phyloP scores from a whole-genome alignment of 495 filamentous ascomycete species.

The Penicillium ochrochloron region DNA sequence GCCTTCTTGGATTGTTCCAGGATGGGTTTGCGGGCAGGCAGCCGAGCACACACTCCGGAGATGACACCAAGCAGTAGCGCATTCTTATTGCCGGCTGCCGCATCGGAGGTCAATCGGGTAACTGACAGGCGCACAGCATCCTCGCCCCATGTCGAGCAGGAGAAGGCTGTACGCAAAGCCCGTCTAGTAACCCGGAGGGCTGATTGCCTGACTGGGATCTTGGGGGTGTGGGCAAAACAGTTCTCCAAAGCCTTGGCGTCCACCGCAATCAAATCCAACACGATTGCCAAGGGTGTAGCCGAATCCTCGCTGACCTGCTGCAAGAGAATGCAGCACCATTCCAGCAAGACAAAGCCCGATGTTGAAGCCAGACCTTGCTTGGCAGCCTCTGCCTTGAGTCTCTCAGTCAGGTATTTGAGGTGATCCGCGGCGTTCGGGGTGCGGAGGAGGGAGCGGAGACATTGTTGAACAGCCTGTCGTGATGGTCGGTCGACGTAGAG shows the following conservation, averaged over 20 bases:
- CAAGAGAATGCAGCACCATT: conserved; percentile 82
- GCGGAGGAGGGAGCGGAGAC: conserved; percentile 67
- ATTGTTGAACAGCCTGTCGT: conserved; percentile 76
- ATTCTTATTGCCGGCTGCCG: conserved; percentile 66
- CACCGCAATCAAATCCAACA: conserved; percentile 62
- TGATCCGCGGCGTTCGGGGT: conserved; percentile 52
- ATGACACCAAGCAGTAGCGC: conserved; percentile 80
- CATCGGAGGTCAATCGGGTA: conserved; percentile 63
- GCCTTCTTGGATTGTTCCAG: conserved; percentile 68
- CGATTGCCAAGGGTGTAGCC: conserved; percentile 66
- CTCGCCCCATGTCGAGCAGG: conserved; percentile 57
- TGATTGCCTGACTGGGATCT: conserved; percentile 61
- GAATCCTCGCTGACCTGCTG: conserved; percentile 58
- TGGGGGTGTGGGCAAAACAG: conserved; percentile 67
- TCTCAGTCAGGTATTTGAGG: conserved; percentile 63
- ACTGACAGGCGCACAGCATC: conserved; percentile 67
- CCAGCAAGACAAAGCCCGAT: conserved; percentile 85
- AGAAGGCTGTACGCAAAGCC: conserved; percentile 71
- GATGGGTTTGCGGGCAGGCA: conserved; percentile 58
- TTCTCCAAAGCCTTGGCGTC: conserved; percentile 75
- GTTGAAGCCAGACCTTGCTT: conserved; percentile 76
- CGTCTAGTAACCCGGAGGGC: conserved; percentile 75
- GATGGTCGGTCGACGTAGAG: conserved; percentile 86
- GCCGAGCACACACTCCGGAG: conserved; percentile 79
- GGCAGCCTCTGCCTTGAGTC: conserved; percentile 63